These are phyloP conservation scores for Phoma herbarum DNA, from an alignment of 2,329 filamentous ascomycete species.

Conservation along the genomic window DNA sequence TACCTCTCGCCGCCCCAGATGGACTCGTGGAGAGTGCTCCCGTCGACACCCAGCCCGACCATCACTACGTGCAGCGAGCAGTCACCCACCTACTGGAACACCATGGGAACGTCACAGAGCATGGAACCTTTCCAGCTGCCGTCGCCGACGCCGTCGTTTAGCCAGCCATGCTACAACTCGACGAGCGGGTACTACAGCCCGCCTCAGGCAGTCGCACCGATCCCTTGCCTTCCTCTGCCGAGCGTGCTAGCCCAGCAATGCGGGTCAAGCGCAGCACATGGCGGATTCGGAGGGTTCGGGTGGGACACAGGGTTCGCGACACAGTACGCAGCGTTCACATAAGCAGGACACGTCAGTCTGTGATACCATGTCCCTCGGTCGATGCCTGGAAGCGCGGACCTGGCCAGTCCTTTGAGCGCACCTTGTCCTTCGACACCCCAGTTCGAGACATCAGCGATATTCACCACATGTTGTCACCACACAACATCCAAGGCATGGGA, in stretches of 20 bases:
- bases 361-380: slow-evolving; percentile 40
- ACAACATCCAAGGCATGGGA: slow-evolving; percentile 61
- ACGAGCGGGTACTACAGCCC: slow-evolving; percentile 74
- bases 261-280: slow-evolving; percentile 69
- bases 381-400: slow-evolving; percentile 52
- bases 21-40: slow-evolving; percentile 89
- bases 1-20: slow-evolving; percentile 75
- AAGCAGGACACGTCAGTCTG: slow-evolving; percentile 54
- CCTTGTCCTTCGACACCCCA: slow-evolving; percentile 50
- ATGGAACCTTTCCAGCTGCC: slow-evolving; percentile 76
- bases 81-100: slow-evolving; percentile 78
- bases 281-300: slow-evolving; percentile 78
- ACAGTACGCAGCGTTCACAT: slow-evolving; percentile 80
- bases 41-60: slow-evolving; percentile 82
- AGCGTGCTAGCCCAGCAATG: slow-evolving; percentile 87
- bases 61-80: slow-evolving; percentile 76
- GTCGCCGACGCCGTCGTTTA: slow-evolving; percentile 82
- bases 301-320: slow-evolving; percentile 87
- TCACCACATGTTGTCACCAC: slow-evolving; percentile 37
- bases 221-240: slow-evolving; percentile 80
- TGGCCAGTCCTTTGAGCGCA: slow-evolving; percentile 55
- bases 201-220: slow-evolving; percentile 75
- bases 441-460: slow-evolving; percentile 57
- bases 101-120: slow-evolving; percentile 62
- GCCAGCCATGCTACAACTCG: slow-evolving; percentile 67